Conservation (phyloP, 306 rosid species). For the Carpinus fangiana region DNA sequence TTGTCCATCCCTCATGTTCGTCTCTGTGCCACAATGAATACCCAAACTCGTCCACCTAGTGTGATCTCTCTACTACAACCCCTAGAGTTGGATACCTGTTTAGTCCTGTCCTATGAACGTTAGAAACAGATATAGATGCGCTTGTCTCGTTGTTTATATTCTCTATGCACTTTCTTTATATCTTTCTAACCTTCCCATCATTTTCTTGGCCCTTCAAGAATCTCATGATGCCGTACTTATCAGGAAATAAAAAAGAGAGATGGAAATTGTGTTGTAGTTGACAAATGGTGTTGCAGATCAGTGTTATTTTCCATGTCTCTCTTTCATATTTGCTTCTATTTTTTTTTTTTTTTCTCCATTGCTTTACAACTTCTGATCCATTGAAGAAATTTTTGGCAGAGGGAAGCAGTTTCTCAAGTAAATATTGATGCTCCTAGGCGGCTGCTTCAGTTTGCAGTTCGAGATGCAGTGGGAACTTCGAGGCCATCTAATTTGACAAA, state of each 20-base stretch:
- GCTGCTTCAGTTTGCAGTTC: slow-evolving; percentile 86
- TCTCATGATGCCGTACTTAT: neutral
- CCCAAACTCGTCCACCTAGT: no score
- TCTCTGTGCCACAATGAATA: no score
- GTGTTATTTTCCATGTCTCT: slow-evolving; percentile 5
- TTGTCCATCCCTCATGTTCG: no score
- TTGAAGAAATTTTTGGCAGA: slow-evolving; percentile 46
- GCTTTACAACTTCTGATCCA: slow-evolving; percentile 33
- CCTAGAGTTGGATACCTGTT: no score
- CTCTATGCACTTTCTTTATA: no score
- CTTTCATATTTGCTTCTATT: neutral
- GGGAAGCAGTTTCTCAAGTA: slow-evolving; percentile 55
- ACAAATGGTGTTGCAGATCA: slow-evolving; percentile 16
- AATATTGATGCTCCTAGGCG: slow-evolving; percentile 73
- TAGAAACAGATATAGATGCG: no score
- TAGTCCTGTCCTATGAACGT: no score
- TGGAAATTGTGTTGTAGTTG: neutral
- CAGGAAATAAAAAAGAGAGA: neutral
- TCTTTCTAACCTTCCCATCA: neutral
- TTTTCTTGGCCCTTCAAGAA: neutral
- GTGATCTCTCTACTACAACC: no score
- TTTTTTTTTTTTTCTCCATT: neutral
- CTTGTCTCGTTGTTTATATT: no score
- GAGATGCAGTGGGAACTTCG: slow-evolving; percentile 80
- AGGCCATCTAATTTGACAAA: slow-evolving; percentile 44